A percentile compares a stretch with the other conserved stretches of the same genome.
Evolutionary conservation across 371 early-diverging fungal genomes (phyloP).

Genomic region (Fennellomyces sp.): DNA sequence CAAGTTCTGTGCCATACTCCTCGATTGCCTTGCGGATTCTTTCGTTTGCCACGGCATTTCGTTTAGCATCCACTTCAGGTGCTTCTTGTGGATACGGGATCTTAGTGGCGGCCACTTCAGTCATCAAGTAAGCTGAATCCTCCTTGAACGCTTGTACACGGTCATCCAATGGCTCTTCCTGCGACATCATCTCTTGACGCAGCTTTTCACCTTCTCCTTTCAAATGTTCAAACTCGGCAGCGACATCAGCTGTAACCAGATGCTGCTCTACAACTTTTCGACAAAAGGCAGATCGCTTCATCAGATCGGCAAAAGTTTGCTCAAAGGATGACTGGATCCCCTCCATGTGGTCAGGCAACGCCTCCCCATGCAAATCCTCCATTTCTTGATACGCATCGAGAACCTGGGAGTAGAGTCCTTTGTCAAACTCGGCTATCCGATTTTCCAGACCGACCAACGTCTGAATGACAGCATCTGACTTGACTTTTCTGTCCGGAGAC

Average conservation of each 20-base stretch:
- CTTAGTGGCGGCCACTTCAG: slow-evolving; percentile 21
- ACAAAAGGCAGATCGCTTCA: slow-evolving; percentile 43
- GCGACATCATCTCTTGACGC: slow-evolving; percentile 9
- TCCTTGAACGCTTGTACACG: slow-evolving; percentile 38
- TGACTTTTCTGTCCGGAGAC: background rate
- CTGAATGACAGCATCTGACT: slow-evolving; percentile 14
- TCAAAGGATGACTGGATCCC: slow-evolving; percentile 34
- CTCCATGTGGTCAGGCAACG: slow-evolving; percentile 3
- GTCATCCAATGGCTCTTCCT: slow-evolving; percentile 6
- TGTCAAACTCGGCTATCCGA: slow-evolving; percentile 23
- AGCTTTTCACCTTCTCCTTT: slow-evolving; percentile 21
- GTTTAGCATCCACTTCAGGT: slow-evolving; percentile 21
- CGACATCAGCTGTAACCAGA: slow-evolving; percentile 27
- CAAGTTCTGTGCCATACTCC: slow-evolving; percentile 19
- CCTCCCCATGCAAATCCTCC: slow-evolving; percentile 2
- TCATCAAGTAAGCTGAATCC: slow-evolving; percentile 34
- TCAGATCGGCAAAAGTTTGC: slow-evolving; percentile 22
- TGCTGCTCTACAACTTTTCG: slow-evolving; percentile 46
- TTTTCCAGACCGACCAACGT: slow-evolving; percentile 17
- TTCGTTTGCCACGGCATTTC: slow-evolving; percentile 16
- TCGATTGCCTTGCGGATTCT: slow-evolving; percentile 19
- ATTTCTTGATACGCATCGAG: slow-evolving; percentile 35
- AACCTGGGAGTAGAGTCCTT: slow-evolving; percentile 21
- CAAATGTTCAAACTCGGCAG: slow-evolving; percentile 16
- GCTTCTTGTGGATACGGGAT: slow-evolving; percentile 31